Evolutionary conservation across 1,284 basidiomycete species (phyloP), one percentile per base, ranked within the genome.

Genomic region (Marasmius fiardii): DNA sequence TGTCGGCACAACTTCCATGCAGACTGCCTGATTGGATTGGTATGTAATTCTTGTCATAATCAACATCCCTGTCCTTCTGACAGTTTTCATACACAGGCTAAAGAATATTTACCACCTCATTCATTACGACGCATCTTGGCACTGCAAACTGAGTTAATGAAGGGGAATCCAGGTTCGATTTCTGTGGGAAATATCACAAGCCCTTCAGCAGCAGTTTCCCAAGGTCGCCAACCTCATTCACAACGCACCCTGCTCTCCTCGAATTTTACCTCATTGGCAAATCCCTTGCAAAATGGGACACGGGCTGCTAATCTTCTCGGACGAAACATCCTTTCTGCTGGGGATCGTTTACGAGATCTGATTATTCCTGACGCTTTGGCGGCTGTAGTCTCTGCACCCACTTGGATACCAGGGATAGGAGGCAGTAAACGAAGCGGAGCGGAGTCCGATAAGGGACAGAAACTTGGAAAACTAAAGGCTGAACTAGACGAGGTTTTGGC

Each of bases 1-100:
- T 99, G 97, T 72, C 92, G 95, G 64, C 95, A 98, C 67, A 85
- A 87, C 10, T 97, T 97, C 83, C 95, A 97, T 72, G 93, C 92
- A 7, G 94, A 98, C 69, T 98, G 95, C 71, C 76, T 97, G 53
- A 94, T 98, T 67, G 82, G 88, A 28, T 77, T 95, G 80, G 95
- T 95, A 64, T 68, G 91, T 59, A 37, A 43, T 53, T 52, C 53
- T 26, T 51, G 34, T 53, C n/a, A 20, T 47, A 34, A 16, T 16
- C 44, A 47, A 33, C 34, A 26, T 16, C 21, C 18, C 23, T 45
- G n/a, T 56, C 6, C 28, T 58, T 12, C 55, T 57, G 28, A 55
- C 37, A 59, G 28, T 33, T 18, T 49, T 31, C 24, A 11, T 33
- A 54, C 60, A 44, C 66, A 97, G 94, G 92, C 88, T 28, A 97